phyloP scores from a whole-genome alignment of 1,284 basidiomycete species.

The Austroboletus niveus region DNA sequence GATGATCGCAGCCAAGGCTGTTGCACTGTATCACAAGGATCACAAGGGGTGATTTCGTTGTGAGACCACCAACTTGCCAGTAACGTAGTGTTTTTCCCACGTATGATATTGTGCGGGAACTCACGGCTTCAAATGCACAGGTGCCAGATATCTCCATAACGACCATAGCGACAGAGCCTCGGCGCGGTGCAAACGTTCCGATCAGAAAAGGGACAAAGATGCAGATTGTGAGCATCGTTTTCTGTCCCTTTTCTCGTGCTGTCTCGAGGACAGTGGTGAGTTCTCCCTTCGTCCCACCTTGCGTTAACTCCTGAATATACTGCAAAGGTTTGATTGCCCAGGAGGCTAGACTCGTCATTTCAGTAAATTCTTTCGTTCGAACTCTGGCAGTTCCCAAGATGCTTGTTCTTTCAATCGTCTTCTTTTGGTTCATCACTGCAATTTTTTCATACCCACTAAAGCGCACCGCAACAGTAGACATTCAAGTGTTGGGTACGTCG shows the following conservation, averaged over 20 bases:
- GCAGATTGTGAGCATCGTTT: background rate
- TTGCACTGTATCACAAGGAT: background rate
- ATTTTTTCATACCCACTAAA: slow-evolving; percentile 5
- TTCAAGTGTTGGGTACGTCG: slow-evolving; percentile 17
- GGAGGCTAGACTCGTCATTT: slow-evolving; percentile 1
- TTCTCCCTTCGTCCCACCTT: background rate
- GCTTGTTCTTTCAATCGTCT: background rate
- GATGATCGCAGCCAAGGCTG: background rate
- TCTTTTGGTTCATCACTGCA: background rate
- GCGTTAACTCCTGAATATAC: background rate
- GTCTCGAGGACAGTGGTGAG: slow-evolving; percentile 2
- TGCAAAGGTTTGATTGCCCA: background rate
- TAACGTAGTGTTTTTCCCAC: background rate
- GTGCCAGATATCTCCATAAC: background rate
- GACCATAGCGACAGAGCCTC: slow-evolving; percentile 1
- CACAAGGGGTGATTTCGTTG: too few relatives aligned
- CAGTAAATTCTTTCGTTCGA: background rate
- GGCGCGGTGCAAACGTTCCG: background rate
- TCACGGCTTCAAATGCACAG: background rate
- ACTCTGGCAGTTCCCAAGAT: slow-evolving; percentile 7
- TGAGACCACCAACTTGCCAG: too few relatives aligned
- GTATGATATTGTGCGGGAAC: background rate
- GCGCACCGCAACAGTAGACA: background rate
- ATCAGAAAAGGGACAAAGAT: slow-evolving; percentile 4
- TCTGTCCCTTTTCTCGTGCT: background rate